These are phyloP conservation scores for Xylariales sp. DNA, from an alignment of 2,329 filamentous ascomycete genomes.

Conservation along the genomic window DNA sequence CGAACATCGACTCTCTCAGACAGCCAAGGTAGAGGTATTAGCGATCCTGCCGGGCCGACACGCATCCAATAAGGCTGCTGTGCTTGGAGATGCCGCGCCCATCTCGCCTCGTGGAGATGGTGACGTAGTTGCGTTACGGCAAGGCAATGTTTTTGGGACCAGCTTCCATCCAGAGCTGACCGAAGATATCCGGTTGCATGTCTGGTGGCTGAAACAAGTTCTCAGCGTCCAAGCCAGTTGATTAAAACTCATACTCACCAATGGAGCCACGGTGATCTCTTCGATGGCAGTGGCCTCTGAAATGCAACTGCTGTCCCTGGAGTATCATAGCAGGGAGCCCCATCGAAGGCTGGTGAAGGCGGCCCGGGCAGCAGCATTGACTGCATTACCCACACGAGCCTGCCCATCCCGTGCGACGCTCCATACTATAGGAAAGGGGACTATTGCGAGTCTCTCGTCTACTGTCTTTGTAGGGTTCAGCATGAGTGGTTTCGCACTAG, in stretches of 20 bases:
- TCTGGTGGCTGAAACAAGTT: constrained; percentile 85
- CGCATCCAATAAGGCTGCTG: constrained; percentile 32
- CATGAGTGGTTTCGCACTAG: no score
- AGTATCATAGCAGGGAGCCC: no score
- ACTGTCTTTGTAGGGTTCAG: no score
- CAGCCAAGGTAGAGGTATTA: constrained; percentile 41
- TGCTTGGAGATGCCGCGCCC: constrained; percentile 22
- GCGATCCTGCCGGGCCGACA: constrained; percentile 42
- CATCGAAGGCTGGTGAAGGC: no score
- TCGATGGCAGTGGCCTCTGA: no score
- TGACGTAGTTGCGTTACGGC: constrained; percentile 83
- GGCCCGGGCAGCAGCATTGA: no score
- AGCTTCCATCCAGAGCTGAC: constrained; percentile 97
- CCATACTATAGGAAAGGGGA: no score
- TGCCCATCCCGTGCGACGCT: no score
- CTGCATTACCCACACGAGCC: no score
- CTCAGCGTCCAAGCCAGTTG: not conserved
- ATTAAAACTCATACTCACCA: no score
- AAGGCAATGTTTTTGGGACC: constrained; percentile 89
- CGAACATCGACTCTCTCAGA: constrained; percentile 13
- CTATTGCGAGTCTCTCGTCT: no score
- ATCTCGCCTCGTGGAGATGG: constrained; percentile 42
- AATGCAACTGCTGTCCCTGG: not conserved
- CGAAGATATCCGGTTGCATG: constrained; percentile 79
- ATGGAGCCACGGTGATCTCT: no score